Percentiles rank a stretch among this genome's conserved stretches.
Evolutionary conservation across 2,329 filamentous ascomycete species (phyloP).

Genomic region (Parascedosporium putredinis): DNA sequence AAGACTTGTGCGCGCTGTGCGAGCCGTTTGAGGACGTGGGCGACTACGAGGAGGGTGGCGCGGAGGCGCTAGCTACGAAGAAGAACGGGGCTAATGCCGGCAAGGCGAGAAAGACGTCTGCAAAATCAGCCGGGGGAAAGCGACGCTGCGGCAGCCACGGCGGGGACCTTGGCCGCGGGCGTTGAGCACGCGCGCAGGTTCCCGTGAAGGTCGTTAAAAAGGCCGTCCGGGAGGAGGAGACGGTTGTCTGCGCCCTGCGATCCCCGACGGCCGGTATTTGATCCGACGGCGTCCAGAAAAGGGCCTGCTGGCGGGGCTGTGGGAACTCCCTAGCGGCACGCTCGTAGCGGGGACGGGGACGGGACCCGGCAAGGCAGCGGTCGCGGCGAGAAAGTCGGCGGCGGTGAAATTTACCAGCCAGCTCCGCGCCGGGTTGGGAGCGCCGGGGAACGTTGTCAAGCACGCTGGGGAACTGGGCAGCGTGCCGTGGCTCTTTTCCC

Average conservation of each 20-base stretch:
- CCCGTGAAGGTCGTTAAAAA: slow-evolving; percentile 42
- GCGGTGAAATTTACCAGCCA: slow-evolving; percentile 25
- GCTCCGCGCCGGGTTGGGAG: slow-evolving; percentile 14
- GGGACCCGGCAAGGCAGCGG: slow-evolving; percentile 13
- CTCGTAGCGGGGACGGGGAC: slow-evolving; percentile 18
- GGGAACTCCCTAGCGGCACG: slow-evolving; percentile 42
- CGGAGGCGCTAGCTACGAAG: background rate
- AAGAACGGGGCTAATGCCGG: background rate
- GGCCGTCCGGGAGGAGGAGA: slow-evolving; percentile 39
- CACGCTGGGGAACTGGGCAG: slow-evolving; percentile 34
- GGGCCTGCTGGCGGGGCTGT: slow-evolving; percentile 43
- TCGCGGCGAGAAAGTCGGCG: slow-evolving; percentile 22
- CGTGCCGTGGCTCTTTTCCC: slow-evolving; percentile 48
- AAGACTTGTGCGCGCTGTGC: slow-evolving; percentile 40
- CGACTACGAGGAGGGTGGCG: slow-evolving; percentile 14
- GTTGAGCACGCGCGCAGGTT: slow-evolving; percentile 38
- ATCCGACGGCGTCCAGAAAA: slow-evolving; percentile 41
- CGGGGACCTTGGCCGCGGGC: background rate
- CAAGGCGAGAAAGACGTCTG: background rate
- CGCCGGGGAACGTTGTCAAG: slow-evolving; percentile 14
- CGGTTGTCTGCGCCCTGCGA: slow-evolving; percentile 41
- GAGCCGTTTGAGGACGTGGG: slow-evolving; percentile 30
- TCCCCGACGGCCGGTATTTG: slow-evolving; percentile 31
- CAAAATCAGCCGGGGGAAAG: background rate
- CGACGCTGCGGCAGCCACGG: background rate